These are phyloP conservation scores for Neoscytalidium dimidiatum DNA, from an alignment of 2,329 filamentous ascomycete genomes.

Conservation along the genomic window DNA sequence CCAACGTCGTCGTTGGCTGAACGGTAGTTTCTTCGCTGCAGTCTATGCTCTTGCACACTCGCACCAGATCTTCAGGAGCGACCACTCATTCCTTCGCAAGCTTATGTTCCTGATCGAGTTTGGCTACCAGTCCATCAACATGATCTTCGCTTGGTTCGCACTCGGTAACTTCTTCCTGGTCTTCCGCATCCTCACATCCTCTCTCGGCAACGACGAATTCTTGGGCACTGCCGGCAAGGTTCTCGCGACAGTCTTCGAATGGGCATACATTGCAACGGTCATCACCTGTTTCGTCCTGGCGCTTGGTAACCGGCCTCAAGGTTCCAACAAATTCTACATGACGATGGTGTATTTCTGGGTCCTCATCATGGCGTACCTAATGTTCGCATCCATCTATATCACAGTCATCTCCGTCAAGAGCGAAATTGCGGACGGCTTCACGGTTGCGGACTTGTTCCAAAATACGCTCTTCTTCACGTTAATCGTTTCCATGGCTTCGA, in stretches of 20 bases:
- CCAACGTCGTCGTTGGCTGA: constrained; percentile 94
- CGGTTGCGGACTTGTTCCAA: constrained; percentile 71
- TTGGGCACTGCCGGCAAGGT: constrained; percentile 77
- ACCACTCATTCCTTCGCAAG: constrained; percentile 85
- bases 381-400: constrained; percentile 94
- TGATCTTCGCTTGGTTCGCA: constrained; percentile 98
- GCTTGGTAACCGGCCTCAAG: constrained; percentile 90
- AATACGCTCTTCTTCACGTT: constrained; percentile 91
- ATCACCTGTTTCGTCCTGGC: constrained; percentile 95
- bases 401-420: constrained; percentile 81
- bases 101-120: constrained; percentile 91
- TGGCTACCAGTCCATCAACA: constrained; percentile 89
- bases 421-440: constrained; percentile 68
- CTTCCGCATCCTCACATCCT: constrained; percentile 93
- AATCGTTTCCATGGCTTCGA: constrained; percentile 88
- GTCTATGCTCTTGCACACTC: constrained; percentile 95
- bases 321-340: constrained; percentile 91
- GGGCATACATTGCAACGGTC: constrained; percentile 88
- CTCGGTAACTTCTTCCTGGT: constrained; percentile 99
- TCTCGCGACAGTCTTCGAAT: constrained; percentile 88
- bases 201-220: constrained; percentile 68
- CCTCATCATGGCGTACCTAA: constrained; percentile 89
- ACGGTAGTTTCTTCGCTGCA: constrained; percentile 97
- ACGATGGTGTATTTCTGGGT: constrained; percentile 99
- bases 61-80: constrained; percentile 92